Conservation (phyloP, 2,329 filamentous ascomycete species). For the Fusarium nanum region DNA sequence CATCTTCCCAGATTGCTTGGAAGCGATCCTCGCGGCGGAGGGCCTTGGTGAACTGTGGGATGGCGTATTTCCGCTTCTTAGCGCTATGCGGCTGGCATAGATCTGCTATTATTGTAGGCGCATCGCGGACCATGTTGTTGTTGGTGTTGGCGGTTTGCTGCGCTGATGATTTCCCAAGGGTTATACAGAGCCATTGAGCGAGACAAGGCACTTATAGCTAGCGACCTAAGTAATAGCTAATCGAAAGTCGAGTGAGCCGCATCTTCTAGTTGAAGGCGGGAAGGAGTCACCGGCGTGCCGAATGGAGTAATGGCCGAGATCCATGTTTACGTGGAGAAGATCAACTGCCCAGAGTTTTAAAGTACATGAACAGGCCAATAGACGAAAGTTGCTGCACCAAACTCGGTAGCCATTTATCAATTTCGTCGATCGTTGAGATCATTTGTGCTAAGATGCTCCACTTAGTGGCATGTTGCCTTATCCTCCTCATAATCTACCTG, state of each 20-base stretch:
- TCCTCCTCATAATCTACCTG: background rate
- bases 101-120: constrained; percentile 6
- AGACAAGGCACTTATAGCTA: background rate
- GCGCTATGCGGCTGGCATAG: constrained; percentile 37
- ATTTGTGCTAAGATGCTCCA: constrained; percentile 2
- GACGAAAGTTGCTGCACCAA: background rate
- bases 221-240: background rate
- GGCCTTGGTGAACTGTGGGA: constrained; percentile 35
- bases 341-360: background rate
- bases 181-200: background rate
- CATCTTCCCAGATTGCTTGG: constrained; percentile 37
- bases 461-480: background rate
- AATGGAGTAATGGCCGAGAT: constrained; percentile 12
- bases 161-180: background rate
- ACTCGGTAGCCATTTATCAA: background rate
- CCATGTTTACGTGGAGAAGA: background rate
- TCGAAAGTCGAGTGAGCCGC: background rate
- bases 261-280: background rate
- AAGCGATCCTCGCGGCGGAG: constrained; percentile 40
- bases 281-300: constrained; percentile 11
- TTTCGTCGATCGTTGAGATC: background rate
- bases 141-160: background rate
- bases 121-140: constrained; percentile 1
- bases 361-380: background rate
- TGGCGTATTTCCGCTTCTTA: constrained; percentile 26